Evolutionary conservation across 345 rosid genomes (phyloP).

Genomic region (Microcos paniculata): DNA sequence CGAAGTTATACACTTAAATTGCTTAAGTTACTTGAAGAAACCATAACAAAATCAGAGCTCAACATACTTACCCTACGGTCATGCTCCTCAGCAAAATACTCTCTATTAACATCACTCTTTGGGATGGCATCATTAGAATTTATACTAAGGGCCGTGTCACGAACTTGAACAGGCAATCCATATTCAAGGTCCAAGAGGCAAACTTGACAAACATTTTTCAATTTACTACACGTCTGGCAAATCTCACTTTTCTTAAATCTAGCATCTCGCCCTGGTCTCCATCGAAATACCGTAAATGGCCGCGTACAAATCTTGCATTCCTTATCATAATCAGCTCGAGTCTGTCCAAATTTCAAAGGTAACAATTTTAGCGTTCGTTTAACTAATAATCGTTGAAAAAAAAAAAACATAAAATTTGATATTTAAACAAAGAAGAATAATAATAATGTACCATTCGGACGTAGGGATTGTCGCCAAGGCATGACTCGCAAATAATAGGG

Average conservation of each 20-base stretch:
- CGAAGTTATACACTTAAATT: too few relatives aligned
- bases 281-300: constrained; percentile 90
- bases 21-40: too few relatives aligned
- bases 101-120: constrained; percentile 85
- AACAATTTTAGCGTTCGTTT: too few relatives aligned
- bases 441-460: constrained; percentile 71
- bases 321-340: constrained; percentile 80
- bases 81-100: constrained; percentile 95
- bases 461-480: constrained; percentile 94
- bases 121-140: constrained; percentile 85
- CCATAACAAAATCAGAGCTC: too few relatives aligned
- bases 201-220: constrained; percentile 97
- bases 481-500: constrained; percentile 92
- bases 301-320: constrained; percentile 97
- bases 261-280: constrained; percentile 95
- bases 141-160: constrained; percentile 81
- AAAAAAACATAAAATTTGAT: background rate
- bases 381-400: background rate
- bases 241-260: constrained; percentile 86
- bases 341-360: constrained; percentile 37
- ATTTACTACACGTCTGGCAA: constrained; percentile 93
- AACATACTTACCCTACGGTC: constrained; percentile 63
- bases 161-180: constrained; percentile 93
- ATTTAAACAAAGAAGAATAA: background rate
- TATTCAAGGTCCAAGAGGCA: constrained; percentile 95